Conservation (phyloP, 2,329 filamentous ascomycete species). For the Aspergillus sp. region DNA sequence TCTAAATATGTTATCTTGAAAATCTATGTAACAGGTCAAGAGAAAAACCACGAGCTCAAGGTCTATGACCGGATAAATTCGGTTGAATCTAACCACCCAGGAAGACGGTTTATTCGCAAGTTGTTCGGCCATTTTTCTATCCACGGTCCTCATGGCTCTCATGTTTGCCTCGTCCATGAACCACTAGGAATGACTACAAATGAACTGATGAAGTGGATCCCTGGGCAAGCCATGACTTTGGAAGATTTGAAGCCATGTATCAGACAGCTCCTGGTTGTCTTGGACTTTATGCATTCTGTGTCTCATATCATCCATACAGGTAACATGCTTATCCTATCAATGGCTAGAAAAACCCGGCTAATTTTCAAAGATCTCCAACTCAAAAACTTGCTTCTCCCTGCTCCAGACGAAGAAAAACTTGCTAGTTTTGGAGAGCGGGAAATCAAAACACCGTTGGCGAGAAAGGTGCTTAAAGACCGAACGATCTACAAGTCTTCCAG, state of each 20-base stretch:
- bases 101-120: slow-evolving; percentile 11
- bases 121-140: slow-evolving; percentile 14
- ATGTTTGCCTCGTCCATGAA: slow-evolving; percentile 19
- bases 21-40: slow-evolving; percentile 9
- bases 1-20: slow-evolving; percentile 13
- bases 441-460: background rate
- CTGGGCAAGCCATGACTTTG: slow-evolving; percentile 3
- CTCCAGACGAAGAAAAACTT: background rate
- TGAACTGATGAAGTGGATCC: slow-evolving; percentile 1
- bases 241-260: slow-evolving; percentile 7
- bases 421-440: background rate
- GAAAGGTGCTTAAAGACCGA: slow-evolving; percentile 3
- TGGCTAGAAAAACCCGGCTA: slow-evolving; percentile 1
- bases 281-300: slow-evolving; percentile 4
- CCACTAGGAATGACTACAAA: slow-evolving; percentile 9
- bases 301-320: background rate
- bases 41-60: slow-evolving; percentile 10
- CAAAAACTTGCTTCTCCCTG: slow-evolving; percentile 1
- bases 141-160: slow-evolving; percentile 10
- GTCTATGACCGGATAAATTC: slow-evolving; percentile 13
- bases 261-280: slow-evolving; percentile 4
- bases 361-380: slow-evolving; percentile 6
- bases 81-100: slow-evolving; percentile 10
- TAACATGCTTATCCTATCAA: background rate
- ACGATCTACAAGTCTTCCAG: slow-evolving; percentile 1